Conservation (phyloP, 768 basidiomycete genomes). For the Mycena olivaceomarginata region DNA sequence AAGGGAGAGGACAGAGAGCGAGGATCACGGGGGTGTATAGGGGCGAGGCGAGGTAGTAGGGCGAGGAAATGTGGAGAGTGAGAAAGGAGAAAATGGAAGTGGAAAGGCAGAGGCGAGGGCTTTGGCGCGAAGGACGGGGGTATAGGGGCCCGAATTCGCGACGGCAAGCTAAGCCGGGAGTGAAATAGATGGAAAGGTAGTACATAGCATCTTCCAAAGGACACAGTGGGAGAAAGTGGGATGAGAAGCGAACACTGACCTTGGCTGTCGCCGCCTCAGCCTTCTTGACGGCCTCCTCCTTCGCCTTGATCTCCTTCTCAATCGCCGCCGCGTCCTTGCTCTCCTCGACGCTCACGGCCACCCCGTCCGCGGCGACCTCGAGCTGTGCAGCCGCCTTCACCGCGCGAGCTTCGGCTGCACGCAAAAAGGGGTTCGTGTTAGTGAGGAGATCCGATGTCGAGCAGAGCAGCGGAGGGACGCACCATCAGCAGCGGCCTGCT, state of each 20-base stretch:
- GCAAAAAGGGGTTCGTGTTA: not conserved
- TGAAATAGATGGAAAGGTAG: too few relatives aligned
- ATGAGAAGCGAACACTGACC: not conserved
- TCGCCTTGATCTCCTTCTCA: constrained; percentile 39
- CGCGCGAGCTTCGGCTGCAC: constrained; percentile 1
- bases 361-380: not conserved
- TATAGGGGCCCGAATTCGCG: too few relatives aligned
- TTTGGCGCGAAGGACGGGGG: too few relatives aligned
- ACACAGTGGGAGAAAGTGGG: not conserved
- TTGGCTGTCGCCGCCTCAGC: constrained; percentile 32
- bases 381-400: not conserved
- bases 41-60: too few relatives aligned
- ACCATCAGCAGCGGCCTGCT: constrained; percentile 24
- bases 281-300: constrained; percentile 26
- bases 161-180: too few relatives aligned
- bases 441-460: not conserved
- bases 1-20: too few relatives aligned
- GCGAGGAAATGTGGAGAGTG: too few relatives aligned
- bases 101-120: too few relatives aligned
- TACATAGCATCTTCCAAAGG: too few relatives aligned
- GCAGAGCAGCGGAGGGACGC: not conserved
- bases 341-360: constrained; percentile 3
- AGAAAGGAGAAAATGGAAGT: too few relatives aligned
- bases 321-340: constrained; percentile 27
- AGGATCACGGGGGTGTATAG: too few relatives aligned